A percentile compares a stretch with the other conserved stretches of the same genome.
Evolutionary conservation across 1,284 basidiomycete species (phyloP).

Genomic region (Psilocybe mexicana): DNA sequence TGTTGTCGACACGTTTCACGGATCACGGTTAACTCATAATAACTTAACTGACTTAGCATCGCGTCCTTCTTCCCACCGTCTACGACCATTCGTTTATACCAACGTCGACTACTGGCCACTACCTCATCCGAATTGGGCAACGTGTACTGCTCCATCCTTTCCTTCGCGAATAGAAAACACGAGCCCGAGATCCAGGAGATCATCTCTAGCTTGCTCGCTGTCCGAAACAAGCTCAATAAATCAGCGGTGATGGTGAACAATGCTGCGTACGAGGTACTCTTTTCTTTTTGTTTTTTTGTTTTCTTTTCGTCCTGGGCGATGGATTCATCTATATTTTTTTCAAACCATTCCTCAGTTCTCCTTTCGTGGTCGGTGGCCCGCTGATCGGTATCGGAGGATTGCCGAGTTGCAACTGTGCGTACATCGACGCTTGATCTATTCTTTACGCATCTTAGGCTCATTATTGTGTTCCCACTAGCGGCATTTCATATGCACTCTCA

Average conservation of each 20-base stretch:
- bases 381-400: constrained; percentile 63
- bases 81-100: constrained; percentile 68
- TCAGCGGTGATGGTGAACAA: constrained; percentile 57
- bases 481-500: constrained; percentile 61
- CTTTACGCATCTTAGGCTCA: not conserved
- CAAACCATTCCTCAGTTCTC: constrained; percentile 50
- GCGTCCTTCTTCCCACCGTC: constrained; percentile 72
- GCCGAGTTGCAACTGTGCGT: constrained; percentile 66
- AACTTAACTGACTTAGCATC: constrained; percentile 39
- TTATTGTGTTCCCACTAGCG: constrained; percentile 35
- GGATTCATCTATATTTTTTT: too few species aligned
- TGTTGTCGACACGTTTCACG: constrained; percentile 14
- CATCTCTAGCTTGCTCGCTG: constrained; percentile 57
- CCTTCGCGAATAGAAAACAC: constrained; percentile 53
- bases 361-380: constrained; percentile 68
- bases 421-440: constrained; percentile 1
- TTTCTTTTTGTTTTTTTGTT: not conserved
- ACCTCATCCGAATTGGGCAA: constrained; percentile 61
- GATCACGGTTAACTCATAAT: not conserved
- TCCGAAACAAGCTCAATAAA: constrained; percentile 64
- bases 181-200: constrained; percentile 53
- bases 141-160: constrained; percentile 69
- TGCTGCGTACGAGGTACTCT: constrained; percentile 61
- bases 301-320: not conserved
- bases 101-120: constrained; percentile 63